phyloP scores from a whole-genome alignment of 2,329 filamentous ascomycete species.

The Fusarium udum region DNA sequence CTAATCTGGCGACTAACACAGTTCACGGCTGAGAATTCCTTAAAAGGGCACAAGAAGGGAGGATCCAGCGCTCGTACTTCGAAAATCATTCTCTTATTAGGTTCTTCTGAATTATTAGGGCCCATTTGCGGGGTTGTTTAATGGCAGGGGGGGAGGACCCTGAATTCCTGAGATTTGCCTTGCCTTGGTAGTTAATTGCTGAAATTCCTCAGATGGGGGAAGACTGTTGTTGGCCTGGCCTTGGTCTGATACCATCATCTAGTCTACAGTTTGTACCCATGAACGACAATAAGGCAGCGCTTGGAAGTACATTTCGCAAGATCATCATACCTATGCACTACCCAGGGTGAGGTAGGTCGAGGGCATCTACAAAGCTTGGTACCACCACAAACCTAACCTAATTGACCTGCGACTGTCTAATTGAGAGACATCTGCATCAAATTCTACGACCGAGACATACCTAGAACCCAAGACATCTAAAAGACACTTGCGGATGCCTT shows the following conservation, averaged over 20 bases:
- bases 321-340: neutral
- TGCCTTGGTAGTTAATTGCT: neutral
- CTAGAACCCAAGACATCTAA: constrained; percentile 6
- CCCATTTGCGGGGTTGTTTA: neutral
- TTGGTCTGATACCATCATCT: neutral
- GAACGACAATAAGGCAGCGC: neutral
- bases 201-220: neutral
- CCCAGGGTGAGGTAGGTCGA: neutral
- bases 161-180: constrained; percentile 6
- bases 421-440: constrained; percentile 11
- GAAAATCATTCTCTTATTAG: neutral
- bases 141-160: constrained; percentile 15
- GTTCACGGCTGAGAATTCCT: constrained; percentile 14
- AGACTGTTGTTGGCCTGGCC: neutral
- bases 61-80: neutral
- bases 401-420: neutral
- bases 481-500: neutral
- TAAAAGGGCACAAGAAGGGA: neutral
- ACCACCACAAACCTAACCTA: neutral
- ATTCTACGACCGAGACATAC: constrained; percentile 18
- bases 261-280: neutral
- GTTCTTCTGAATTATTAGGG: neutral
- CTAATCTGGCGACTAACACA: neutral
- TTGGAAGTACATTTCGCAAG: neutral
- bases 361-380: neutral